A percentile compares a stretch with the other conserved stretches of the same genome.
Evolutionary conservation across 495 filamentous ascomycete genomes (phyloP).

Genomic region (Penicillium chermesinum): DNA sequence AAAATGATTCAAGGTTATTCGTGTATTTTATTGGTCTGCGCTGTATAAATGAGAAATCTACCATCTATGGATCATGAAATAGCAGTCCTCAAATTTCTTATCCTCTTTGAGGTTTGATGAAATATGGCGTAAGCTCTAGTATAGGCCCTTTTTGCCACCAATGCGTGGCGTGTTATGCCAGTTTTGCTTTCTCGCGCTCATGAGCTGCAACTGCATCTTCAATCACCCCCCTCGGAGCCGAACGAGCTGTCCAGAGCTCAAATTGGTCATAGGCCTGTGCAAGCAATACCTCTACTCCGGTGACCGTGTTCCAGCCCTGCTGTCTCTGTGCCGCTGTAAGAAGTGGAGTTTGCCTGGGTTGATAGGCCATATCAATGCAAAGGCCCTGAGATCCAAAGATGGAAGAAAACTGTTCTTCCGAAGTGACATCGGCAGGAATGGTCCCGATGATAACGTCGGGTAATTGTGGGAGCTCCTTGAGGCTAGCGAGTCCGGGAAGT

Average conservation of each 20-base stretch:
- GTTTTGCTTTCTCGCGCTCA: constrained; percentile 5
- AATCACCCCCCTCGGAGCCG: constrained; percentile 11
- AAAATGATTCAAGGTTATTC: background rate
- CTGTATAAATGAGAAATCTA: background rate
- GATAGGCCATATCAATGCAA: constrained; percentile 53
- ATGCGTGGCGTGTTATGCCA: background rate
- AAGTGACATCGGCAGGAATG: constrained; percentile 17
- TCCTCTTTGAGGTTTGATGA: too few relatives aligned
- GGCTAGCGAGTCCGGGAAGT: background rate
- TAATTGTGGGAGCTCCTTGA: constrained; percentile 3
- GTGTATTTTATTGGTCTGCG: background rate
- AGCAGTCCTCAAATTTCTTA: background rate
- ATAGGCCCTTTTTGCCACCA: too few relatives aligned
- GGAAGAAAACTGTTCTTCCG: constrained; percentile 13
- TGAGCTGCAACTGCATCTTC: constrained; percentile 8
- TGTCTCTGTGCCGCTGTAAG: constrained; percentile 42
- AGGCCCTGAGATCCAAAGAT: constrained; percentile 17
- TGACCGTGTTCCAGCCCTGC: constrained; percentile 58
- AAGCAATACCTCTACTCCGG: constrained; percentile 64
- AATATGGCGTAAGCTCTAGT: too few relatives aligned
- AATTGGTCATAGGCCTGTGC: constrained; percentile 71
- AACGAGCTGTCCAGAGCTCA: constrained; percentile 59
- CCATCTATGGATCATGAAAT: background rate
- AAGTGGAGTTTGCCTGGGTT: constrained; percentile 57
- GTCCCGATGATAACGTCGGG: constrained; percentile 25